Evolutionary conservation across 169 alveolate species (phyloP).

Genomic region (Plasmodium vivax): DNA sequence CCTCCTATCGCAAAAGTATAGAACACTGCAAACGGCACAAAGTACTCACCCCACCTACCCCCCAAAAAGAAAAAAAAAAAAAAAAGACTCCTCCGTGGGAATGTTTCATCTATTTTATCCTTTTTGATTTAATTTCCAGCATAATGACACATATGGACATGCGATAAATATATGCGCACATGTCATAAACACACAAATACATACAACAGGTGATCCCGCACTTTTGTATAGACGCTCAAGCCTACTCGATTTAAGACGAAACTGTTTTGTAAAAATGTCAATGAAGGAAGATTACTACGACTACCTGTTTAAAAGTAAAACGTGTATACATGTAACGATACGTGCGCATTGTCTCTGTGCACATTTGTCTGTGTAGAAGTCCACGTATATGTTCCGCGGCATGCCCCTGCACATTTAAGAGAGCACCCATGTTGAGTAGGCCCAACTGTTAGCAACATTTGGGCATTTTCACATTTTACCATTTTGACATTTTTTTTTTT

Average conservation of each 20-base stretch:
- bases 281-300: conserved; percentile 85
- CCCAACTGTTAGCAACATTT: not conserved
- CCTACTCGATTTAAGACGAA: conserved; percentile 7
- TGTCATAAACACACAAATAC: not conserved
- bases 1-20: not conserved
- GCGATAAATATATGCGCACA: not conserved
- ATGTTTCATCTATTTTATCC: conserved; percentile 15
- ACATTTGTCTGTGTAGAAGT: not conserved
- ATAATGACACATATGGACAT: not conserved
- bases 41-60: not conserved
- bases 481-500: not conserved
- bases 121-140: not conserved
- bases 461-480: not conserved
- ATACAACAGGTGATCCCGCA: not conserved
- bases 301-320: conserved; percentile 83
- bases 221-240: not conserved
- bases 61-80: not conserved
- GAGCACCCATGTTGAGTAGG: not conserved
- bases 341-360: not conserved
- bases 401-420: not conserved
- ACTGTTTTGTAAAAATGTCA: conserved; percentile 61
- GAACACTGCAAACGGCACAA: conserved; percentile 18
- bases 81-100: not conserved
- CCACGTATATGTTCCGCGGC: not conserved
- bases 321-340: not conserved